Conservation (phyloP, 2,329 filamentous ascomycete species). For the Diaporthe sp. region DNA sequence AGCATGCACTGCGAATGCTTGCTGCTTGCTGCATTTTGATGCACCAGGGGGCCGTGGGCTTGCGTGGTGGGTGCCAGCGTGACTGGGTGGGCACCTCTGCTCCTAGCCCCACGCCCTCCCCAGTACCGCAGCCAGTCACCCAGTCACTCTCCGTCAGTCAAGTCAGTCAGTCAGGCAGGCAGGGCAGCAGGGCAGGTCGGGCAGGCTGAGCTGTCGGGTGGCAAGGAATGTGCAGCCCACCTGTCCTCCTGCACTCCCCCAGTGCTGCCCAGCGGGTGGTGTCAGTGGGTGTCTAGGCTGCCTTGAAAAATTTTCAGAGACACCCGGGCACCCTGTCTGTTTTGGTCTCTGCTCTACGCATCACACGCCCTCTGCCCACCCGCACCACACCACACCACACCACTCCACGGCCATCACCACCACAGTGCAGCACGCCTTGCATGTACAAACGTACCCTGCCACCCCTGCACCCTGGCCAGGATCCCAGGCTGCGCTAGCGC, state of each 20-base stretch:
- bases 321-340: slow-evolving; percentile 39
- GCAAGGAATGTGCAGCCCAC: slow-evolving; percentile 36
- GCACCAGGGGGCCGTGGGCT: slow-evolving; percentile 25
- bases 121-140: not conserved
- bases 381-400: slow-evolving; percentile 21
- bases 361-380: slow-evolving; percentile 36
- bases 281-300: slow-evolving; percentile 34
- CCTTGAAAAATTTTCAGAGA: slow-evolving; percentile 40
- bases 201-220: slow-evolving; percentile 31
- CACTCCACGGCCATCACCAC: slow-evolving; percentile 13
- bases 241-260: slow-evolving; percentile 17
- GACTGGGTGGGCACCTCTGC: not conserved
- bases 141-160: not conserved
- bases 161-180: not conserved
- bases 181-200: slow-evolving; percentile 1
- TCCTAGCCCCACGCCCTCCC: not conserved
- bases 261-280: slow-evolving; percentile 23
- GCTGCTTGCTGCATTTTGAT: slow-evolving; percentile 19
- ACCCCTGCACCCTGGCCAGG: slow-evolving; percentile 32
- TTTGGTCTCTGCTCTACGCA: slow-evolving; percentile 34
- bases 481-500: slow-evolving; percentile 28
- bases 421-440: slow-evolving; percentile 29
- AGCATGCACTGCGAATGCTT: not conserved
- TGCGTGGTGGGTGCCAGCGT: slow-evolving; percentile 11
- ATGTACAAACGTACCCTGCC: slow-evolving; percentile 24